Percentiles rank a stretch among this genome's conserved stretches.
These are phyloP conservation scores for Candida anglica DNA, from an alignment of 805 yeast genomes.

Conservation along the genomic window DNA sequence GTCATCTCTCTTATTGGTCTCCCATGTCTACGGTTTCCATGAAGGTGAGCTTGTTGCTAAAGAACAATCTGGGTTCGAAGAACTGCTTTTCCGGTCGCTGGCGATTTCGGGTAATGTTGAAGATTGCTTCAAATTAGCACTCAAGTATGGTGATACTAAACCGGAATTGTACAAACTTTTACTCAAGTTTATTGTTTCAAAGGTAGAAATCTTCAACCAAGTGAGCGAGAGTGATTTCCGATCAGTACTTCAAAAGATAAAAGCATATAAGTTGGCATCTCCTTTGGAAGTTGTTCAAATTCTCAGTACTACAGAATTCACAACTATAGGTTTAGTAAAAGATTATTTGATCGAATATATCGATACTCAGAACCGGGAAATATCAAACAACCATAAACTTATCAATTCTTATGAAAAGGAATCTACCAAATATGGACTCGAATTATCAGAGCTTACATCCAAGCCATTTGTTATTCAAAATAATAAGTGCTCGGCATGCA, in stretches of 20 bases:
- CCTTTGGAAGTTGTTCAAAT: conserved; percentile 76
- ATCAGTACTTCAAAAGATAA: conserved; percentile 50
- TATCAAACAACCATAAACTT: conserved; percentile 62
- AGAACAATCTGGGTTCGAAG: conserved; percentile 41
- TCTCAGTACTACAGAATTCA: conserved; percentile 55
- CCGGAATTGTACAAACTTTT: conserved; percentile 66
- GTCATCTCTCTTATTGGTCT: conserved; percentile 49
- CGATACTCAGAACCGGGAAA: conserved; percentile 56
- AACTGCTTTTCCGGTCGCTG: conserved; percentile 64
- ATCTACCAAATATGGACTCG: conserved; percentile 48
- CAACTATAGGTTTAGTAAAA: conserved; percentile 70
- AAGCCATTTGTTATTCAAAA: conserved; percentile 55
- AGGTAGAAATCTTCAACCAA: conserved; percentile 44
- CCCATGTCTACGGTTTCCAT: conserved; percentile 53
- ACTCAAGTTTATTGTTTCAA: conserved; percentile 58
- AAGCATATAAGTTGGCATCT: conserved; percentile 51
- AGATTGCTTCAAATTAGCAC: conserved; percentile 54
- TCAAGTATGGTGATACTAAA: conserved; percentile 56
- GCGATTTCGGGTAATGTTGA: conserved; percentile 55
- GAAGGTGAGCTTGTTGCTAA: conserved; percentile 44
- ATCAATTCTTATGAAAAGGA: conserved; percentile 67
- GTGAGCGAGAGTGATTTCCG: conserved; percentile 50
- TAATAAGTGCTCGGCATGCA: conserved; percentile 63
- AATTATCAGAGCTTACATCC: conserved; percentile 47
- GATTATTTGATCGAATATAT: conserved; percentile 63